Percentiles rank a stretch among this genome's conserved stretches.
phyloP scores from a whole-genome alignment of 2,329 filamentous ascomycete genomes.

The Lasiodiplodia theobromae region DNA sequence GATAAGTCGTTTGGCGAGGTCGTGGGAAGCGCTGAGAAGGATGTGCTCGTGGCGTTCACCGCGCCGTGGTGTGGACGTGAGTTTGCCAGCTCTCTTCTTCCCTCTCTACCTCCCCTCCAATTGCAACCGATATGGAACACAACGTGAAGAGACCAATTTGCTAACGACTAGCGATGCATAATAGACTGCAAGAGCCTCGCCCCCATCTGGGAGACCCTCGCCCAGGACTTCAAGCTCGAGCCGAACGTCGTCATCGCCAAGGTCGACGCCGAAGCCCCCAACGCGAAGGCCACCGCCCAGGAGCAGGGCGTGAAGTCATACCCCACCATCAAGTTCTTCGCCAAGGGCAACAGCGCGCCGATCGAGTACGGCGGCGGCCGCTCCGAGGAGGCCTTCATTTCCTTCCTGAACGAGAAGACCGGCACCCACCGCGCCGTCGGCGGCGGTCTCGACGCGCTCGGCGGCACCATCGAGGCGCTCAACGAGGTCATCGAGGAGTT shows the following conservation, averaged over 20 bases:
- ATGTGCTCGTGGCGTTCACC: conserved; percentile 95
- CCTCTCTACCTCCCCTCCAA: neutral
- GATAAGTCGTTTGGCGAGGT: conserved; percentile 79
- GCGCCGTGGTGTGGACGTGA: conserved; percentile 98
- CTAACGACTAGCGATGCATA: neutral
- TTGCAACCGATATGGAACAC: neutral
- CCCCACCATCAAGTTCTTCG: conserved; percentile 98
- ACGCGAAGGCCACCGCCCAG: conserved; percentile 78
- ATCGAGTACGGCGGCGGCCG: conserved; percentile 79
- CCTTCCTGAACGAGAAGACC: conserved; percentile 86
- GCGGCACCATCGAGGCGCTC: conserved; percentile 82
- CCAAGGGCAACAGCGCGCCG: conserved; percentile 77
- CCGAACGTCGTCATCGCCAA: conserved; percentile 86
- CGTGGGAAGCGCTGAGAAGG: conserved; percentile 78
- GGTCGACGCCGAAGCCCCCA: conserved; percentile 89
- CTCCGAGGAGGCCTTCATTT: conserved; percentile 75
- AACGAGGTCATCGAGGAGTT: conserved; percentile 80
- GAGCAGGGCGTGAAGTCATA: conserved; percentile 83
- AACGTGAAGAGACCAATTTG: neutral
- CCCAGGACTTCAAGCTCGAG: conserved; percentile 80
- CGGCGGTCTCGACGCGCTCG: conserved; percentile 77
- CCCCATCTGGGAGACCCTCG: conserved; percentile 87
- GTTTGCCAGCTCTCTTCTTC: conserved; percentile 50
- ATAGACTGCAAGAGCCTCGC: conserved; percentile 96
- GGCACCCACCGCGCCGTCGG: conserved; percentile 85